Evolutionary conservation across 495 filamentous ascomycete genomes (phyloP).

Genomic region (Jackrogersella multiformis): DNA sequence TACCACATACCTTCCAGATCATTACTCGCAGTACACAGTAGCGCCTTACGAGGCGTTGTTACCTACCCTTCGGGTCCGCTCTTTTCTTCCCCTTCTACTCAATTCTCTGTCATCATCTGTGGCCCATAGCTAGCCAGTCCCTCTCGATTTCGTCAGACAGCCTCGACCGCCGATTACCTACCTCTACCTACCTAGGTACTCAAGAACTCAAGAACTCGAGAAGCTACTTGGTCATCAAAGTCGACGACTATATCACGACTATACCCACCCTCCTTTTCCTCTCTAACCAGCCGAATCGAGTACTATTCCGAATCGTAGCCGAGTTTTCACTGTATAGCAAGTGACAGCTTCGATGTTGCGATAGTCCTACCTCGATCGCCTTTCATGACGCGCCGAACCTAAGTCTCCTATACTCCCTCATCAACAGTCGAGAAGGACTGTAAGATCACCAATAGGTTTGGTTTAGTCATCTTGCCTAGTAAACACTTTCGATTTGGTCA

Average conservation of each 20-base stretch:
- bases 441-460: neutral
- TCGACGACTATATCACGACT: neutral
- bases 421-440: constrained; percentile 3
- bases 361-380: constrained; percentile 29
- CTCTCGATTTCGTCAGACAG: constrained; percentile 22
- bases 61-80: constrained; percentile 20
- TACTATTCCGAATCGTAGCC: neutral
- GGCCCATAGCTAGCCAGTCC: constrained; percentile 13
- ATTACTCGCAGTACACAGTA: constrained; percentile 12
- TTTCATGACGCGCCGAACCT: constrained; percentile 37
- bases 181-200: too few relatives aligned
- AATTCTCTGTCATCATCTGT: neutral
- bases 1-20: constrained; percentile 2
- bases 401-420: neutral
- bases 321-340: constrained; percentile 1
- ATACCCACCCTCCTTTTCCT: neutral
- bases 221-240: neutral
- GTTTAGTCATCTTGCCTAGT: constrained; percentile 2
- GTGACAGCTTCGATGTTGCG: constrained; percentile 26
- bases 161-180: constrained; percentile 19
- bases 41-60: constrained; percentile 26
- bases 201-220: too few relatives aligned
- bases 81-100: constrained; percentile 6
- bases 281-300: neutral
- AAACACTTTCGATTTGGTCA: constrained; percentile 11